Evolutionary conservation across 2,329 filamentous ascomycete species (phyloP), one percentile per base, ranked within the genome.

Genomic region (Fusarium coffeatum): DNA sequence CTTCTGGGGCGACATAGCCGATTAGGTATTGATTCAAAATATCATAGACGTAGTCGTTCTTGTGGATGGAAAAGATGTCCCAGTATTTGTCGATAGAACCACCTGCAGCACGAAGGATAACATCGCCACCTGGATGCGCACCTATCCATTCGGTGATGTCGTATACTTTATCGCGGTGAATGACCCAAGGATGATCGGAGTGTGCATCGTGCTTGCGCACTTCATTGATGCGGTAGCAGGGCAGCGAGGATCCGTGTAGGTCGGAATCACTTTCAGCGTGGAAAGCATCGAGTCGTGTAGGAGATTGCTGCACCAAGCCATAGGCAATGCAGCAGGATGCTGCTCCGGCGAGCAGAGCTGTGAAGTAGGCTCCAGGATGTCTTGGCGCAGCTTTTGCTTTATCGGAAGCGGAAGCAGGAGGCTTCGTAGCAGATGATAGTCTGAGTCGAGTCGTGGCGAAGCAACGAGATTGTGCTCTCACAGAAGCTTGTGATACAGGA

Each of bases 41-140:
- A 53, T 90, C 87, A 63, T 85, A 84, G 8, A 92, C 88, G 64
- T 92, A 87, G 43, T 87, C 82, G 20, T 85, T 84, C 76, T 91
- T 89, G 80, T 92, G 90, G 62, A 92, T 91, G 48, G 85, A 83
- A 75, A 92, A 92, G 55, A 92, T 90, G 63, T 90, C 83, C 90
- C 90, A 92, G 78, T 91, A 92, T 0, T 87, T 85, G 54, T 92
- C 89, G 51, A 92, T 86, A 57, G 85, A 86, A 40, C 87, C 86
- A 6, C 90, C 90, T 2, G 88, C 89, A 2, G 90, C 90, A 30
- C 87, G 85, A 11, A 92, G 81, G 62, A 92, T 92, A 16, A 92
- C 88, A 55, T 90, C 87, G 43, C 90, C 90, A 6, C 90, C 90
- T 0, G 90, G 90, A 74, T 92, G 90, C 1, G 85, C 88, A 2